These are phyloP conservation scores for Zopfia rhizophila DNA, from an alignment of 2,329 filamentous ascomycete species.

Conservation along the genomic window DNA sequence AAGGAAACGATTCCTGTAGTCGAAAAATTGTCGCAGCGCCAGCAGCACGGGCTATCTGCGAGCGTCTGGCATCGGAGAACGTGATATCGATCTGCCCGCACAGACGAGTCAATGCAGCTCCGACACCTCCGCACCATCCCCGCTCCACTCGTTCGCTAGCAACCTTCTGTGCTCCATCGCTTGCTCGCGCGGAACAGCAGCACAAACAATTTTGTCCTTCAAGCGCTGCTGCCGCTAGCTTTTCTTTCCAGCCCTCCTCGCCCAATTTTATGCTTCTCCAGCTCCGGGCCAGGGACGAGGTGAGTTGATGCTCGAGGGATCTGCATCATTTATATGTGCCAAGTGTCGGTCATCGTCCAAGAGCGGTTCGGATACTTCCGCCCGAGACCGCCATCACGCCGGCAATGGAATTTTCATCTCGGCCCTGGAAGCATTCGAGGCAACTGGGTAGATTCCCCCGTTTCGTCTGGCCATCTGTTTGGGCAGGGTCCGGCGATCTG, in stretches of 20 bases:
- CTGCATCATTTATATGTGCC: constrained; percentile 1
- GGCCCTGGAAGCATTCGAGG: neutral
- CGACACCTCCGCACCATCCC: constrained; percentile 8
- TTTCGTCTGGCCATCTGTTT: too few species aligned
- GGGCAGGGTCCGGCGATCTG: too few species aligned
- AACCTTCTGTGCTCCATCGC: constrained; percentile 23
- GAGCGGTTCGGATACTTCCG: constrained; percentile 11
- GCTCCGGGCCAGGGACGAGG: constrained; percentile 18
- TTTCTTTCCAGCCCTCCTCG: too few species aligned
- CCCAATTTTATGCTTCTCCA: constrained; percentile 25
- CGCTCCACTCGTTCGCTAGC: constrained; percentile 1
- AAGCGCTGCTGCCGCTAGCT: too few species aligned
- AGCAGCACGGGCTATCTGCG: constrained; percentile 25
- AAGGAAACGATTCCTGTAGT: constrained; percentile 4
- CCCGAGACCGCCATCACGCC: too few species aligned
- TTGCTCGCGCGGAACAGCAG: constrained; percentile 25
- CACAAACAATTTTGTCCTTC: constrained; percentile 11
- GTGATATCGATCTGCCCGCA: constrained; percentile 31
- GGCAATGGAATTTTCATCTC: too few species aligned
- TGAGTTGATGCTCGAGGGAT: constrained; percentile 15
- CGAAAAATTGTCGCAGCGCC: too few species aligned
- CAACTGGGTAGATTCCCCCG: too few species aligned
- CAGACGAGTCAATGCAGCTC: constrained; percentile 11
- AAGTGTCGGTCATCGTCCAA: neutral
- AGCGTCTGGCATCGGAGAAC: constrained; percentile 27